These are phyloP conservation scores for Neostapfia colusana DNA, from an alignment of 176 grass and related monocot genomes.

Conservation along the genomic window DNA sequence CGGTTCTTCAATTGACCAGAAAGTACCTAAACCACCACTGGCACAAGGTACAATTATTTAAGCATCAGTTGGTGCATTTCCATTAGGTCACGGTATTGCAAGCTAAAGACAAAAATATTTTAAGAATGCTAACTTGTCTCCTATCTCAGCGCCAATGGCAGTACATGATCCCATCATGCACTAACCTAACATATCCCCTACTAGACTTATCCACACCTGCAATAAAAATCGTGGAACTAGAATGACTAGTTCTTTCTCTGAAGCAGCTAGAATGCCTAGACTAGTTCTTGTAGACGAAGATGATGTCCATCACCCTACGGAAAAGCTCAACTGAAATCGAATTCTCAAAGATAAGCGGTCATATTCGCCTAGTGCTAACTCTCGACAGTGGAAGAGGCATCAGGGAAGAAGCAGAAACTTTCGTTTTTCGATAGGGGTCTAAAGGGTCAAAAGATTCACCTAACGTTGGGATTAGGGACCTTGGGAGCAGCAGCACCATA, in stretches of 20 bases:
- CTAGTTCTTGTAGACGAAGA: slow-evolving; percentile 6
- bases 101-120: slow-evolving; percentile 37
- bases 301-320: neutral
- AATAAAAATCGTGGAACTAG: neutral
- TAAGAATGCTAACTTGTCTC: slow-evolving; percentile 32
- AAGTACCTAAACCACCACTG: slow-evolving; percentile 46
- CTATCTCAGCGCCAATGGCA: slow-evolving; percentile 29
- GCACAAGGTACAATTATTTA: slow-evolving; percentile 33
- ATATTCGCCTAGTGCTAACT: neutral
- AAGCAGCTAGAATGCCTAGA: neutral
- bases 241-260: neutral
- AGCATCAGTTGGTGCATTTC: slow-evolving; percentile 26
- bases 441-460: slow-evolving; percentile 31
- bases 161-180: slow-evolving; percentile 5
- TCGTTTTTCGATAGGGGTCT: neutral
- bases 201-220: slow-evolving; percentile 11
- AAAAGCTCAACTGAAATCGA: neutral
- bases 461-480: slow-evolving; percentile 45
- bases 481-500: slow-evolving; percentile 49
- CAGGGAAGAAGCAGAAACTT: slow-evolving; percentile 11
- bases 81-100: slow-evolving; percentile 33
- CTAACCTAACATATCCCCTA: slow-evolving; percentile 41
- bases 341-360: neutral
- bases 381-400: neutral
- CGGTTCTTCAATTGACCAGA: slow-evolving; percentile 46